Conservation (phyloP, 2,329 filamentous ascomycete species). For the Clarireedia sp. region DNA sequence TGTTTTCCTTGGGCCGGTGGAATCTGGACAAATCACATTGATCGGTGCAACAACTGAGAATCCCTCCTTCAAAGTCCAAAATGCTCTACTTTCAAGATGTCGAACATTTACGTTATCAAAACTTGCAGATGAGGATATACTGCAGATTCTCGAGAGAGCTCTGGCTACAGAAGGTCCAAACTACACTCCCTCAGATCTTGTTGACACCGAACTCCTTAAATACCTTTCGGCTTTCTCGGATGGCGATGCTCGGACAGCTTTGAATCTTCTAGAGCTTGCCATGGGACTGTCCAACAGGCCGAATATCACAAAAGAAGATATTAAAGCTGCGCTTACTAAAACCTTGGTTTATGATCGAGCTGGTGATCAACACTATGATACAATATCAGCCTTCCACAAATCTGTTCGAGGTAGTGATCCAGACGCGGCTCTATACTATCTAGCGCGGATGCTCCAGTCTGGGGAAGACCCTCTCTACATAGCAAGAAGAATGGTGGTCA, state of each 20-base stretch:
- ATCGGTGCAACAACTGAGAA: constrained; percentile 98
- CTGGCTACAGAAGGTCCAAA: constrained; percentile 48
- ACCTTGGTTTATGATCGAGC: constrained; percentile 92
- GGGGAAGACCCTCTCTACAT: constrained; percentile 92
- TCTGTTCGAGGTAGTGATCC: constrained; percentile 80
- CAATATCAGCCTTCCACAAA: constrained; percentile 95
- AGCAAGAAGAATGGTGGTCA: constrained; percentile 85
- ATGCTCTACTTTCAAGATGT: constrained; percentile 79
- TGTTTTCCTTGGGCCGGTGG: constrained; percentile 86
- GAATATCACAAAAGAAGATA: constrained; percentile 61
- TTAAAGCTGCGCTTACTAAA: constrained; percentile 80
- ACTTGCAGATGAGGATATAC: constrained; percentile 63
- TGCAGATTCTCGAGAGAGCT: constrained; percentile 68
- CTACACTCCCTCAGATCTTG: constrained; percentile 42
- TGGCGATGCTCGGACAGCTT: constrained; percentile 84
- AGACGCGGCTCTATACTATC: constrained; percentile 87
- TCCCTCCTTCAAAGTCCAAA: constrained; percentile 86
- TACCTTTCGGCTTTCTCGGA: constrained; percentile 85
- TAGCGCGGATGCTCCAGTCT: constrained; percentile 90
- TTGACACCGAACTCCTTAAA: constrained; percentile 67
- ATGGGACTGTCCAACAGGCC: constrained; percentile 63
- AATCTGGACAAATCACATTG: constrained; percentile 80
- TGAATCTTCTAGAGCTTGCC: constrained; percentile 87
- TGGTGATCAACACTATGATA: constrained; percentile 96
- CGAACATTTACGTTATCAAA: constrained; percentile 81